A percentile compares a stretch with the other conserved stretches of the same genome.
These are phyloP conservation scores for Kurtzmaniella natalensis DNA, from an alignment of 1,139 yeast genomes.

Conservation along the genomic window DNA sequence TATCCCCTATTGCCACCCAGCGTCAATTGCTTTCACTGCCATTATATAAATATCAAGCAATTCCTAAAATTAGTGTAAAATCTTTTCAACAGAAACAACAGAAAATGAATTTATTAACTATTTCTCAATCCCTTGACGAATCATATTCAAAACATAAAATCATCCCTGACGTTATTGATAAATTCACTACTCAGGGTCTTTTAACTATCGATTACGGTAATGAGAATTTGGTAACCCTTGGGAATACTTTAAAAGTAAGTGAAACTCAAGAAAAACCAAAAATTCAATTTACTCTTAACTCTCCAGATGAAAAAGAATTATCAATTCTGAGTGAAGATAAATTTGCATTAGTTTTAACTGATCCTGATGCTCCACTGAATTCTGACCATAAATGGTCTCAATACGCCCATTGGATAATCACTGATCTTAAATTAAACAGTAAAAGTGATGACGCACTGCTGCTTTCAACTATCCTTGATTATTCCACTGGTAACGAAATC, in stretches of 20 bases:
- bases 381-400: constrained; percentile 86
- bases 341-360: constrained; percentile 76
- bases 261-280: constrained; percentile 65
- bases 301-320: constrained; percentile 35
- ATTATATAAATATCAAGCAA: no score
- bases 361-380: constrained; percentile 90
- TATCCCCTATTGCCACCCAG: constrained; percentile 1
- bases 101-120: constrained; percentile 49
- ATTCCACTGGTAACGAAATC: constrained; percentile 32
- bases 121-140: constrained; percentile 59
- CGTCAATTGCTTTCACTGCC: no score
- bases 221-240: constrained; percentile 68
- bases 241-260: constrained; percentile 62
- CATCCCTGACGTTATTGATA: constrained; percentile 58
- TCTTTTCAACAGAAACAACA: constrained; percentile 2
- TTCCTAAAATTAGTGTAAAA: no score
- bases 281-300: constrained; percentile 62
- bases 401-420: constrained; percentile 70
- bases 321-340: constrained; percentile 44
- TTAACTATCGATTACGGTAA: constrained; percentile 46
- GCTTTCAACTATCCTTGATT: constrained; percentile 34
- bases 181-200: constrained; percentile 42
- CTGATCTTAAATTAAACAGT: constrained; percentile 54
- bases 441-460: constrained; percentile 21
- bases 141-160: constrained; percentile 57